Base-by-base conservation (phyloP, 164 flowering plant genomes). In the Aristolochia fimbriata region DNA sequence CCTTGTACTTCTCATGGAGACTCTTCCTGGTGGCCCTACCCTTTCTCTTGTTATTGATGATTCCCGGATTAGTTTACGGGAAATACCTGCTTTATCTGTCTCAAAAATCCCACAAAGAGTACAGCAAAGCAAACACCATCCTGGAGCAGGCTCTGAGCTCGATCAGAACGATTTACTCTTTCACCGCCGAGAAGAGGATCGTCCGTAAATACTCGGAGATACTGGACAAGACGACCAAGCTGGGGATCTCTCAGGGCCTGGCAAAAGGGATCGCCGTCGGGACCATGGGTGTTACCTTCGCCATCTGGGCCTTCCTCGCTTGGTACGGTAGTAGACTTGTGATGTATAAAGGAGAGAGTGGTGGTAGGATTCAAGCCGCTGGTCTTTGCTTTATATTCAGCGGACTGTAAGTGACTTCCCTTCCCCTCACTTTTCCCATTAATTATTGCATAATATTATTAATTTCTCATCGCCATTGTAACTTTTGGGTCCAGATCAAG, bases 91-190 rank as follows among this genome's bases (percentile, higher is more conserved):
- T 67, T 48, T 61, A 60, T n/a, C 14, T 70, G 15, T 74, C 70
- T 25, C 13, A 11, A 59, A 67, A 77, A 61, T 70, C 67, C 46
- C 65, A 67, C 15, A 81, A 66, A 21, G 66, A 79, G 15, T 80
- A 82, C 65, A 79, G 57, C 23, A 60, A 59, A 25, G 87, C 87
- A 12, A 83, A 84, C 46, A 77, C 81, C 10, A 74, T 78, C 17
- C 83, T 74, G 15, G 88, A 81, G 54, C 82, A 81, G 45, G 78
- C 83, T 27, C 56, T 78, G 41, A 81, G 86, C 9, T 78, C 89
- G 0, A 73, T 83, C 15, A 63, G 84, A 47, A 75, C 83, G 0
- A 80, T 81, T 0, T 73, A 75, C 55, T 80, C 84, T 17, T 81
- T 69, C 55, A 81, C 75, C 5, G 83, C 75, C 1, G 89, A 83